phyloP scores from a whole-genome alignment of 495 filamentous ascomycete genomes.

The Penicillium atrosanguineum region DNA sequence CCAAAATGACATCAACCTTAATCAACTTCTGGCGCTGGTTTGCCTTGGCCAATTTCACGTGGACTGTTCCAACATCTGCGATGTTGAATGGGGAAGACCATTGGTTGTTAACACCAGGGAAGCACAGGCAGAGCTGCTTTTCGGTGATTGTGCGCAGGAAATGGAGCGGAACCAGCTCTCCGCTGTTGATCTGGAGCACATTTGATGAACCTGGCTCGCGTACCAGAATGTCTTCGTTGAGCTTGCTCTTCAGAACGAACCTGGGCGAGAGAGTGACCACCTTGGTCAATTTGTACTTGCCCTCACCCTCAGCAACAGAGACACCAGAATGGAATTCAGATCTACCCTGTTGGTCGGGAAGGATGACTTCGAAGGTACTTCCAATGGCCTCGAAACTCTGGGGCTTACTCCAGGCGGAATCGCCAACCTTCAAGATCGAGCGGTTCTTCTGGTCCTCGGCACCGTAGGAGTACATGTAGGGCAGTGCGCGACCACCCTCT shows the following conservation, averaged over 20 bases:
- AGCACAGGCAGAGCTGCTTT: constrained; percentile 91
- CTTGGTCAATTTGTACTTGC: constrained; percentile 96
- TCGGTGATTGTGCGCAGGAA: constrained; percentile 74
- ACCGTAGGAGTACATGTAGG: constrained; percentile 93
- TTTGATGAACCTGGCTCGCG: constrained; percentile 87
- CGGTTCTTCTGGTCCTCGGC: constrained; percentile 87
- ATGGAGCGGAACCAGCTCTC: constrained; percentile 76
- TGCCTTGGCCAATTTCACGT: constrained; percentile 89
- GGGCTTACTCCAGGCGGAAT: constrained; percentile 92
- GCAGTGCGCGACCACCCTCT: constrained; percentile 59
- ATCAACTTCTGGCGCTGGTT: constrained; percentile 87
- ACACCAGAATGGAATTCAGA: constrained; percentile 88
- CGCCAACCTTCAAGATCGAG: constrained; percentile 77
- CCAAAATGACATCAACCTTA: constrained; percentile 84
- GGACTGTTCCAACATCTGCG: constrained; percentile 83
- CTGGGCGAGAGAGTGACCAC: constrained; percentile 90
- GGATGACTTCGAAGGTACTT: constrained; percentile 78
- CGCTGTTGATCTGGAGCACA: constrained; percentile 69
- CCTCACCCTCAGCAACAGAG: constrained; percentile 83
- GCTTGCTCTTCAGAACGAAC: constrained; percentile 91
- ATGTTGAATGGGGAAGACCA: constrained; percentile 99
- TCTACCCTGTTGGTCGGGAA: constrained; percentile 66
- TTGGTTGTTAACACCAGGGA: constrained; percentile 91
- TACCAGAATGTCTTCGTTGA: constrained; percentile 81
- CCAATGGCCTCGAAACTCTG: constrained; percentile 99